These are phyloP conservation scores for Neurospora sp. DNA, from an alignment of 2,329 filamentous ascomycete genomes.

Conservation along the genomic window DNA sequence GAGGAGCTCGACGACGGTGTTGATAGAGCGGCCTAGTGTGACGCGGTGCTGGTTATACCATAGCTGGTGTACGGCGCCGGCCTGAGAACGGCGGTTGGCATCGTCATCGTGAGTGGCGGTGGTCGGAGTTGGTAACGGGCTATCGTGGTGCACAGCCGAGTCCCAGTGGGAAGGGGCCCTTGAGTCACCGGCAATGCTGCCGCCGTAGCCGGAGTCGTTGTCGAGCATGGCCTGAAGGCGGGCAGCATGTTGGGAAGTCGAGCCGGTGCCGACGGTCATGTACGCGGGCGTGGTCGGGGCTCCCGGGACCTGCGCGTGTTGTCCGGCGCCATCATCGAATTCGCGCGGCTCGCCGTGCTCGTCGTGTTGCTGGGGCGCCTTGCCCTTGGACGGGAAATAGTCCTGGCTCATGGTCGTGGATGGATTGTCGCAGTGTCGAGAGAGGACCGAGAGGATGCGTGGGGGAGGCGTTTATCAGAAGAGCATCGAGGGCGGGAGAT, in stretches of 20 bases:
- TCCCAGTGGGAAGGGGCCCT: conserved; percentile 31
- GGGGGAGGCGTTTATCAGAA: neutral
- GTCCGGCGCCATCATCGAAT: conserved; percentile 17
- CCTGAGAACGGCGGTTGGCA: conserved; percentile 56
- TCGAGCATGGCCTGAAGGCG: conserved; percentile 74
- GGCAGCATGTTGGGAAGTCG: conserved; percentile 70
- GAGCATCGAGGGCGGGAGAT: neutral
- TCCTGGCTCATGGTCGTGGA: conserved; percentile 46
- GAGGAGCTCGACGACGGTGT: conserved; percentile 73
- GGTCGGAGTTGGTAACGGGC: conserved; percentile 31
- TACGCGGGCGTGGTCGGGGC: conserved; percentile 35
- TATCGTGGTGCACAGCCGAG: conserved; percentile 35
- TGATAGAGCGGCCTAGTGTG: conserved; percentile 78
- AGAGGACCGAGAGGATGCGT: neutral
- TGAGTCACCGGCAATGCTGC: conserved; percentile 58
- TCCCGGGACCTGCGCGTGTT: conserved; percentile 4
- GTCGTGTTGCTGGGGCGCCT: conserved; percentile 29
- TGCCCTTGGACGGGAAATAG: conserved; percentile 45
- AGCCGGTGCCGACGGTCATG: conserved; percentile 80
- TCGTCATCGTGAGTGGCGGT: conserved; percentile 31
- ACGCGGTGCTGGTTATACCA: conserved; percentile 91
- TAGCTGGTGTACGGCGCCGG: conserved; percentile 82
- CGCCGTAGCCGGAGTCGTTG: conserved; percentile 84
- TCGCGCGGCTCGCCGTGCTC: conserved; percentile 17
- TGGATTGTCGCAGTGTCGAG: conserved; percentile 2